phyloP scores from a whole-genome alignment of 192 early-diverging fungal species.

The Gorgonomyces haynaldii region DNA sequence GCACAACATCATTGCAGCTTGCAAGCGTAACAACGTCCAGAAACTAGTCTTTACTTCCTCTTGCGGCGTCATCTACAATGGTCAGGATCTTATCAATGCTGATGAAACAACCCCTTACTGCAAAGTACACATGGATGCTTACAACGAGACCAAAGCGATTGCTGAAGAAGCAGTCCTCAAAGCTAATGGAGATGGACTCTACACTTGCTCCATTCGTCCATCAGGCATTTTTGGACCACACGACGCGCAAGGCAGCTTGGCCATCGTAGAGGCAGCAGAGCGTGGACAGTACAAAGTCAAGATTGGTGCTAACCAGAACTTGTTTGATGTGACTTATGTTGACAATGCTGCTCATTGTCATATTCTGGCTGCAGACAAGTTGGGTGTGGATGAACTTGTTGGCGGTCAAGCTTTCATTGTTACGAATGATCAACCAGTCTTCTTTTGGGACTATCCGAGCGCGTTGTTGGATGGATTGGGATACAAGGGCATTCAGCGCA shows the following conservation, averaged over 20 bases:
- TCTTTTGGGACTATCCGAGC: constrained; percentile 79
- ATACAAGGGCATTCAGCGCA: constrained; percentile 13
- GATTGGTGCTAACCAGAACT: constrained; percentile 69
- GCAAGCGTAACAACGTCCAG: constrained; percentile 46
- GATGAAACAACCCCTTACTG: constrained; percentile 73
- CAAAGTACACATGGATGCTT: constrained; percentile 64
- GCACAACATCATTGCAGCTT: constrained; percentile 66
- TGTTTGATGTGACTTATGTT: constrained; percentile 91
- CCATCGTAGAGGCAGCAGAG: constrained; percentile 21
- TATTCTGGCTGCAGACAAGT: constrained; percentile 67
- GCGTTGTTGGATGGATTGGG: constrained; percentile 34
- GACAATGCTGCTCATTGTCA: constrained; percentile 79
- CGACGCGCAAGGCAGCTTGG: constrained; percentile 25
- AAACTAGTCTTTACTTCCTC: constrained; percentile 77
- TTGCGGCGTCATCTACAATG: constrained; percentile 81
- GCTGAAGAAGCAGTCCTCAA: constrained; percentile 68
- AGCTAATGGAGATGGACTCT: constrained; percentile 54
- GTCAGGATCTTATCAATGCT: constrained; percentile 58
- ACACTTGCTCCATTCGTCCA: constrained; percentile 71
- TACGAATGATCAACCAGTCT: constrained; percentile 80
- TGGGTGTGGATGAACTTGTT: constrained; percentile 36
- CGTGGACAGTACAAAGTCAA: constrained; percentile 45
- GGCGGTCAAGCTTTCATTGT: constrained; percentile 60
- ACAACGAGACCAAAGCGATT: constrained; percentile 78
- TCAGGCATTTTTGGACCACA: constrained; percentile 87